These are phyloP conservation scores for Linum trigynum DNA, from an alignment of 345 rosid species.

Conservation along the genomic window DNA sequence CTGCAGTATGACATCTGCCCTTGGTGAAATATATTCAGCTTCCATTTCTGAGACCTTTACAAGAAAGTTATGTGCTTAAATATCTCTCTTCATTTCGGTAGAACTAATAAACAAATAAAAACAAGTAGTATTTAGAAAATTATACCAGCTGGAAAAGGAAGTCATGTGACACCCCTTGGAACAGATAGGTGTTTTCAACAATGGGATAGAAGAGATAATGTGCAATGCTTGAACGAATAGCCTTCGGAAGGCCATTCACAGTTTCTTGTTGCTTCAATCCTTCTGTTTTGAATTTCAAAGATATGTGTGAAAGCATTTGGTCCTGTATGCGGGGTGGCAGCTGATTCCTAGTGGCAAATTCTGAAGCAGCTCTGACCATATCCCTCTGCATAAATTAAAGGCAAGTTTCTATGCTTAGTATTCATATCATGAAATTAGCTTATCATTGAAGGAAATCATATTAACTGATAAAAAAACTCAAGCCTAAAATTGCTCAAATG, in stretches of 20 bases:
- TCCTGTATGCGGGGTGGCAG: constrained; percentile 69
- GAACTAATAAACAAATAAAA: not conserved
- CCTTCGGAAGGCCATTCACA: constrained; percentile 72
- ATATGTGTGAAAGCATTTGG: constrained; percentile 81
- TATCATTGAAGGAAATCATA: constrained; percentile 8
- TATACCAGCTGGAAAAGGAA: constrained; percentile 90
- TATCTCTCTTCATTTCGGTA: not conserved
- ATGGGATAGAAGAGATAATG: constrained; percentile 65
- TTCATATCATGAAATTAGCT: constrained; percentile 2
- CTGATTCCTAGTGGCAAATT: constrained; percentile 77
- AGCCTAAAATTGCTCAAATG: not conserved
- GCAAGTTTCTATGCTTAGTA: constrained; percentile 17
- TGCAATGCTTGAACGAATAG: constrained; percentile 84
- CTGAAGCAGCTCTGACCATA: constrained; percentile 70
- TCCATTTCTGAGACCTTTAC: constrained; percentile 77
- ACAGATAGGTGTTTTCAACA: constrained; percentile 49
- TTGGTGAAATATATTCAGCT: constrained; percentile 92
- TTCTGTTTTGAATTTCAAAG: constrained; percentile 84
- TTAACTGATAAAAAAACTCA: not conserved
- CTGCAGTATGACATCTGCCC: constrained; percentile 61
- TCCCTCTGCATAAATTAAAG: constrained; percentile 50
- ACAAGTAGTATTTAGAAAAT: not conserved
- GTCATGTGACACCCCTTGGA: constrained; percentile 74
- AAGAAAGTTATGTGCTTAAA: not conserved
- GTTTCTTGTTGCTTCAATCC: constrained; percentile 91